These are phyloP conservation scores for Jamesozyma hellenica DNA, from an alignment of 805 yeast species.

Conservation along the genomic window DNA sequence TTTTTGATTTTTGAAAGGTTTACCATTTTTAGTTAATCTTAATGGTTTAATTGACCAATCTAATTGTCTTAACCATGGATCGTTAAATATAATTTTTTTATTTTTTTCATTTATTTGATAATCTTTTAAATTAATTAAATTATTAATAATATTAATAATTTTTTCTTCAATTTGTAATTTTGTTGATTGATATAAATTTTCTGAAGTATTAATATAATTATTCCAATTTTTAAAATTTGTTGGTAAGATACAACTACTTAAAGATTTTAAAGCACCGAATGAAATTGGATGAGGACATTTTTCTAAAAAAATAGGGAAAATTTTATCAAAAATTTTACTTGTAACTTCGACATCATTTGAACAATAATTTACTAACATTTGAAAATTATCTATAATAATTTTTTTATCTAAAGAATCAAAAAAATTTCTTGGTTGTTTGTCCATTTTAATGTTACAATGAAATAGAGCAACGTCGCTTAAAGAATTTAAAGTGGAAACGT, in stretches of 20 bases:
- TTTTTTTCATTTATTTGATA: conserved; percentile 8
- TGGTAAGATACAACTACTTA: conserved; percentile 71
- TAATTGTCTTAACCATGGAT: conserved; percentile 85
- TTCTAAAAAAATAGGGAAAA: conserved; percentile 56
- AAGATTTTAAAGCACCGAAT: conserved; percentile 70
- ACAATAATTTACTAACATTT: conserved; percentile 64
- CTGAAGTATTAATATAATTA: conserved; percentile 59
- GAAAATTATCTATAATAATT: conserved; percentile 47
- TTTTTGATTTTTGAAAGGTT: conserved; percentile 61
- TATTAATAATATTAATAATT: conserved; percentile 49
- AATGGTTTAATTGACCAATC: conserved; percentile 71
- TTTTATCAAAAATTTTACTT: conserved; percentile 51
- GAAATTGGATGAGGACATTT: conserved; percentile 91
- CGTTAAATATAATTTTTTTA: conserved; percentile 35
- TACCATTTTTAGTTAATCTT: conserved; percentile 56
- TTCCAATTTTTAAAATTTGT: conserved; percentile 62
- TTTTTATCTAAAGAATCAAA: conserved; percentile 48
- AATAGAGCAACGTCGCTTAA: conserved; percentile 68
- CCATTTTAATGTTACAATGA: conserved; percentile 59
- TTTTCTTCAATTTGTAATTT: conserved; percentile 46
- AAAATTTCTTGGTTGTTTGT: conserved; percentile 57
- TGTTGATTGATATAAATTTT: conserved; percentile 50
- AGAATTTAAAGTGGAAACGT: conserved; percentile 65
- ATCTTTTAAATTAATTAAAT: conserved; percentile 40
- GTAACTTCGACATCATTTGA: conserved; percentile 77